Evolutionary conservation across 345 rosid species (phyloP), one percentile per base, ranked within the genome.

Genomic region (Murraya koenigii): DNA sequence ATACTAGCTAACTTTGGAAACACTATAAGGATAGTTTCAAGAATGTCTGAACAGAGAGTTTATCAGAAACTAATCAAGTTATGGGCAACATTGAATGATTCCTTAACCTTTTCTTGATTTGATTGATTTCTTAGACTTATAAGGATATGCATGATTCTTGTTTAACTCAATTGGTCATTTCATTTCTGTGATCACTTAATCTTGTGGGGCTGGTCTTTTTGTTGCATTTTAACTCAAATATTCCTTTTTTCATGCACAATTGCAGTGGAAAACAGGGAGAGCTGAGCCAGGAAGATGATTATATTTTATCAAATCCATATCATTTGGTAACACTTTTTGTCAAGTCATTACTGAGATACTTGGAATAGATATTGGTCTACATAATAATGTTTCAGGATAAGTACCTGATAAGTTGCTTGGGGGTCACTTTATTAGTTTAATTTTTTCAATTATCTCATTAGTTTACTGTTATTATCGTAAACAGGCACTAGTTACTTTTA

Each of bases 281-380:
- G 56, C 72, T 85, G 74, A 85, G 80, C 83, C 94, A 86, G 66
- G 99, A 96, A n/a, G 95, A 94, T 59, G 97, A 92, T 84, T 91
- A 92, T 83, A 93, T 96, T 74, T 86, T 91, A 79, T 90, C 97
- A 67, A 90, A 92, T 84, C 99, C 99, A 6, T 96, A 96, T 85
- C 98, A 96, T 86, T 81, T 96, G 97, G 99, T 96, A 96, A 80
- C 41, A 59, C 71, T 72, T 82, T 33, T 3, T 75, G 23, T 33
- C 28, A 14, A 22, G 47, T 77, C 13, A 17, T 81, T 17, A 52
- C 6, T 73, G 36, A 13, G 52, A 41, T 49, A 32, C 58, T 67
- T 71, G 52, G 20, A 26, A 54, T 59, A 36, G 9, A 59, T 80
- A 36, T 47, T 75, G 66, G 61, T 75, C 41, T 58, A 33, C 38